Percentiles rank a stretch among this genome's conserved stretches.
Conservation (phyloP, 805 yeast genomes). For the Wickerhamomyces bovis region DNA sequence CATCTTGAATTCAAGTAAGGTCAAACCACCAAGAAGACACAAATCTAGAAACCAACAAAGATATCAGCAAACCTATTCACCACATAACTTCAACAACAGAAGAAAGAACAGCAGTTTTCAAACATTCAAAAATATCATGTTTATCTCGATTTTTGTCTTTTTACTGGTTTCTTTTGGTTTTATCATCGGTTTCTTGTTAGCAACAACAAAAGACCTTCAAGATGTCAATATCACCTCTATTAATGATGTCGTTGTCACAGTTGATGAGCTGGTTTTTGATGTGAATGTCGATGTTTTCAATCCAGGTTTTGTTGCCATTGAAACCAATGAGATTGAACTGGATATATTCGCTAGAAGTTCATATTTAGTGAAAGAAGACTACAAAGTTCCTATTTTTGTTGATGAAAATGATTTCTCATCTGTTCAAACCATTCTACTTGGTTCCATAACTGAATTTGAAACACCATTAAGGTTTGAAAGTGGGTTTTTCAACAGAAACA, state of each 20-base stretch:
- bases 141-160: constrained; percentile 30
- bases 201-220: constrained; percentile 78
- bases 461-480: constrained; percentile 72
- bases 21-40: constrained; percentile 9
- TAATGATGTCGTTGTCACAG: constrained; percentile 67
- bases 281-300: constrained; percentile 74
- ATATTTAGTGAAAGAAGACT: constrained; percentile 26
- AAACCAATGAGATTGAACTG: constrained; percentile 58
- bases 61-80: constrained; percentile 29
- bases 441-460: constrained; percentile 60
- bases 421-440: constrained; percentile 63
- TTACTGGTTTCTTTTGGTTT: constrained; percentile 67
- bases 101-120: constrained; percentile 25
- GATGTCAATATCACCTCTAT: constrained; percentile 56
- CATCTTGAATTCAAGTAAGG: constrained; percentile 3
- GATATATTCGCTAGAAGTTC: constrained; percentile 81
- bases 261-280: constrained; percentile 80
- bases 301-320: constrained; percentile 76
- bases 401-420: constrained; percentile 12
- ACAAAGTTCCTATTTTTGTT: constrained; percentile 6
- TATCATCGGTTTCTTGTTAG: constrained; percentile 74
- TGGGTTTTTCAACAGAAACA: constrained; percentile 62
- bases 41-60: constrained; percentile 24
- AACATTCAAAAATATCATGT: constrained; percentile 29
- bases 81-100: constrained; percentile 40